These are phyloP conservation scores for Yarrowia yakushimensis DNA, from an alignment of 805 yeast species.

Conservation along the genomic window DNA sequence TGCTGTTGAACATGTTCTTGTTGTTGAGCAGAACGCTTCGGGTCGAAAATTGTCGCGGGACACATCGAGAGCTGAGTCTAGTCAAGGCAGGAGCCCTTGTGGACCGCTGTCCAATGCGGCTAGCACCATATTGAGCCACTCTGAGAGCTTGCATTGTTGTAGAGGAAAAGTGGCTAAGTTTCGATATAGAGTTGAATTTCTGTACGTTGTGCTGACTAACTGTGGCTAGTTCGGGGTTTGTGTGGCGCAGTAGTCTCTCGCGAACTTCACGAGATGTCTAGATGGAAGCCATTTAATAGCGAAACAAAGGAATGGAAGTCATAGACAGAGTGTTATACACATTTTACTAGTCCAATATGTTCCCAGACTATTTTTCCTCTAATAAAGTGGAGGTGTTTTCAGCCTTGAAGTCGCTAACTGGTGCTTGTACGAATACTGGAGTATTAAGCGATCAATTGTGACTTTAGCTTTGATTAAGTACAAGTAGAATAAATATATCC, in stretches of 20 bases:
- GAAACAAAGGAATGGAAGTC: too few species aligned
- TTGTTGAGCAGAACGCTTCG: background rate
- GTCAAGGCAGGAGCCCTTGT: background rate
- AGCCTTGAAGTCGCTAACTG: too few species aligned
- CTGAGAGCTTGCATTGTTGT: conserved; percentile 23
- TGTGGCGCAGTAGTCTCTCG: conserved; percentile 8
- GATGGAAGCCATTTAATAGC: too few species aligned
- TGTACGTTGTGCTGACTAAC: background rate
- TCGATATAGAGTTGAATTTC: background rate
- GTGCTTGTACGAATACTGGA: too few species aligned
- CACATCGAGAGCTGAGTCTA: background rate
- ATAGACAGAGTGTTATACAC: too few species aligned
- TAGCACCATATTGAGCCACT: conserved; percentile 8
- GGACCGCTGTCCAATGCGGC: background rate
- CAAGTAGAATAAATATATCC: too few species aligned
- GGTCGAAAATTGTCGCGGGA: conserved; percentile 1
- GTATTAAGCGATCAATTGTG: too few species aligned
- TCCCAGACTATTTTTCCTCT: too few species aligned
- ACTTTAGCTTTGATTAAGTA: too few species aligned
- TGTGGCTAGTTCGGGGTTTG: background rate
- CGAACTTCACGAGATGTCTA: too few species aligned
- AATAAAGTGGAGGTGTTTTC: too few species aligned
- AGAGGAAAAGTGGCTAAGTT: conserved; percentile 21
- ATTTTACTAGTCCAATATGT: too few species aligned
- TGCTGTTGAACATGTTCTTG: conserved; percentile 23